phyloP scores from a whole-genome alignment of 2,329 filamentous ascomycete species.

The Chrysoporthe austroafricana region DNA sequence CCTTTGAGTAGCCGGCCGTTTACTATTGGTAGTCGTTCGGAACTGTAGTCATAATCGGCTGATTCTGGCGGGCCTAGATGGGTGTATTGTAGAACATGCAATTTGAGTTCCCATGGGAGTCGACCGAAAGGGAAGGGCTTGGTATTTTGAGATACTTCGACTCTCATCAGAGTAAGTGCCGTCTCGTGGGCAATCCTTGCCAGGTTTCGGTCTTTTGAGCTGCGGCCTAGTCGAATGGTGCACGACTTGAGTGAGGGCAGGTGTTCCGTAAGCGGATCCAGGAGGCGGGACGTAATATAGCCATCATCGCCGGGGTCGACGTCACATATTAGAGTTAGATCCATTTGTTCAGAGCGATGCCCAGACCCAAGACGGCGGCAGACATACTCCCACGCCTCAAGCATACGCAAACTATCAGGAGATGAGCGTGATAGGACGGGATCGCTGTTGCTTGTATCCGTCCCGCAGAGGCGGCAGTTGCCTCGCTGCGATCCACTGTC shows the following conservation, averaged over 20 bases:
- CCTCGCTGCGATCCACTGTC: not conserved
- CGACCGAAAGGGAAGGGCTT: slow-evolving; percentile 7
- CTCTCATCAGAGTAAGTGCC: not conserved
- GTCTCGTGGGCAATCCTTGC: slow-evolving; percentile 3
- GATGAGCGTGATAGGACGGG: slow-evolving; percentile 6
- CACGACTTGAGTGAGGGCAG: slow-evolving; percentile 13
- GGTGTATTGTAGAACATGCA: slow-evolving; percentile 1
- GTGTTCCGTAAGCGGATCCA: not conserved
- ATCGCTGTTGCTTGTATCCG: not conserved
- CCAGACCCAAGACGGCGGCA: slow-evolving; percentile 15
- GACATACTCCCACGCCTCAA: not conserved
- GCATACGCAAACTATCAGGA: not conserved
- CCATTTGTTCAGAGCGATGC: not conserved
- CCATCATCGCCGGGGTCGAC: slow-evolving; percentile 8
- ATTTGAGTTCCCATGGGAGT: slow-evolving; percentile 9
- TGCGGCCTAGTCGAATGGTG: slow-evolving; percentile 14
- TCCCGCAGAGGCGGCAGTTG: not conserved
- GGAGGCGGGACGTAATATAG: slow-evolving; percentile 9
- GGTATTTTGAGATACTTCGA: not conserved
- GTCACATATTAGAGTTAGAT: slow-evolving; percentile 13
- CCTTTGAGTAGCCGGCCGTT: not conserved
- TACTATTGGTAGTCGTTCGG: slow-evolving; percentile 2
- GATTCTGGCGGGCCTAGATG: slow-evolving; percentile 6
- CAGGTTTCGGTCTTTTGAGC: not conserved
- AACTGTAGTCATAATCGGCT: not conserved